Evolutionary conservation across 2,329 filamentous ascomycete genomes (phyloP).

Genomic region (Corynespora cassiicola): DNA sequence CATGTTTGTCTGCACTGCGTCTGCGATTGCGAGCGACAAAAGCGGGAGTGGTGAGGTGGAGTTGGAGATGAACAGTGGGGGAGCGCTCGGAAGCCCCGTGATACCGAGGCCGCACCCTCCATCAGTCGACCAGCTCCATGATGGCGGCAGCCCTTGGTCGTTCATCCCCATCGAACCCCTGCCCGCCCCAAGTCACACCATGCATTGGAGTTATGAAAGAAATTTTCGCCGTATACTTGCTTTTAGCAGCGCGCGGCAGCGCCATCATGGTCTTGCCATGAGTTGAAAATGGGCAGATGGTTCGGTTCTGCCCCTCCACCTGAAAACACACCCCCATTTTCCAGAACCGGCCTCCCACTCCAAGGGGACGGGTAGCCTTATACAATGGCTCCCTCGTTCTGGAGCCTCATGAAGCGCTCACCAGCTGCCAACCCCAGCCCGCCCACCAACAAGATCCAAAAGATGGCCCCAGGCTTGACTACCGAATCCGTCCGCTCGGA

Average conservation of each 20-base stretch:
- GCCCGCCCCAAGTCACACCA: slow-evolving; percentile 33
- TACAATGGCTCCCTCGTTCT: slow-evolving; percentile 41
- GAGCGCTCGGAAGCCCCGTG: slow-evolving; percentile 13
- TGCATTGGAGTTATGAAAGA: slow-evolving; percentile 19
- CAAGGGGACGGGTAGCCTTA: slow-evolving; percentile 18
- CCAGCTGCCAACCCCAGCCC: slow-evolving; percentile 26
- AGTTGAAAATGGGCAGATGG: slow-evolving; percentile 34
- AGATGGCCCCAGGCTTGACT: slow-evolving; percentile 41
- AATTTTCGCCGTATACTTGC: slow-evolving; percentile 17
- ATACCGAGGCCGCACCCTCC: slow-evolving; percentile 16
- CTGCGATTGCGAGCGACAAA: too few species aligned
- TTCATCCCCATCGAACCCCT: slow-evolving; percentile 17
- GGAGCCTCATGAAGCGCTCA: slow-evolving; percentile 43
- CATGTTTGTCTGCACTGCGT: too few species aligned
- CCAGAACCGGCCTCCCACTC: slow-evolving; percentile 19
- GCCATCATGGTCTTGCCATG: slow-evolving; percentile 14
- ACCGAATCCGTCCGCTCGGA: slow-evolving; percentile 33
- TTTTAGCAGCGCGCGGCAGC: slow-evolving; percentile 7
- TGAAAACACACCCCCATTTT: slow-evolving; percentile 36
- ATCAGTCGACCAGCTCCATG: slow-evolving; percentile 19
- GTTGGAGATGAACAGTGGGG: slow-evolving; percentile 30
- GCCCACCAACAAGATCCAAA: slow-evolving; percentile 32
- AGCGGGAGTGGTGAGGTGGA: slow-evolving; percentile 1
- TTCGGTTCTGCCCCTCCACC: slow-evolving; percentile 18
- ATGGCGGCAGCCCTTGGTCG: slow-evolving; percentile 13